Percentiles rank a stretch among this genome's conserved stretches.
Conservation (phyloP, 164 flowering plant genomes). For the Platanus orientalis region DNA sequence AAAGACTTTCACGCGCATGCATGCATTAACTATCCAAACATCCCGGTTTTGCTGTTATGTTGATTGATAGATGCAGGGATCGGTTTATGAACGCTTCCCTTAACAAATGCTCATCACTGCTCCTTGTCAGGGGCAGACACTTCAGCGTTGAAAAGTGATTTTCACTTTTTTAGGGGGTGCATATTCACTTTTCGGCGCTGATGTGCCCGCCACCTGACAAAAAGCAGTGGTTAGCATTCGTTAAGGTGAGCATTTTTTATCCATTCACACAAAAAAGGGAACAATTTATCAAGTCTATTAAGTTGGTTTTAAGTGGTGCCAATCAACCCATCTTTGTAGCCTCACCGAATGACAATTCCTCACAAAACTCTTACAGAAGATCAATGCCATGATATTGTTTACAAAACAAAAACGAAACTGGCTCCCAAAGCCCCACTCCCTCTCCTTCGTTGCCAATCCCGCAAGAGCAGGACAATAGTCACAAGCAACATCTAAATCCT, state of each 20-base stretch:
- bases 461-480: neutral
- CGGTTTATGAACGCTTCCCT: too few species aligned
- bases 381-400: slow-evolving; percentile 8
- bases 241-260: too few species aligned
- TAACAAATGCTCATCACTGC: too few species aligned
- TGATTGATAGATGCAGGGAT: too few species aligned
- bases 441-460: neutral
- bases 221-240: too few species aligned
- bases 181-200: too few species aligned
- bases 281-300: neutral
- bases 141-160: too few species aligned
- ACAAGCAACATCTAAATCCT: slow-evolving; percentile 44
- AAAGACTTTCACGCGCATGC: slow-evolving; percentile 4
- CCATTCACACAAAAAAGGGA: too few species aligned
- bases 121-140: too few species aligned
- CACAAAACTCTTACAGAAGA: slow-evolving; percentile 11
- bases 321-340: neutral
- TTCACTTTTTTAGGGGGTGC: too few species aligned
- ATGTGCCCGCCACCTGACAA: too few species aligned
- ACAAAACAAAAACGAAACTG: slow-evolving; percentile 7
- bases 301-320: neutral
- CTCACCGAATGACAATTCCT: neutral
- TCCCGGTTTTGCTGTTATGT: too few species aligned
- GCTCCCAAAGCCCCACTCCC: neutral
- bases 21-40: slow-evolving; percentile 9